Base-by-base conservation (phyloP, 164 flowering plant genomes). In the Nelumbo lutea region DNA sequence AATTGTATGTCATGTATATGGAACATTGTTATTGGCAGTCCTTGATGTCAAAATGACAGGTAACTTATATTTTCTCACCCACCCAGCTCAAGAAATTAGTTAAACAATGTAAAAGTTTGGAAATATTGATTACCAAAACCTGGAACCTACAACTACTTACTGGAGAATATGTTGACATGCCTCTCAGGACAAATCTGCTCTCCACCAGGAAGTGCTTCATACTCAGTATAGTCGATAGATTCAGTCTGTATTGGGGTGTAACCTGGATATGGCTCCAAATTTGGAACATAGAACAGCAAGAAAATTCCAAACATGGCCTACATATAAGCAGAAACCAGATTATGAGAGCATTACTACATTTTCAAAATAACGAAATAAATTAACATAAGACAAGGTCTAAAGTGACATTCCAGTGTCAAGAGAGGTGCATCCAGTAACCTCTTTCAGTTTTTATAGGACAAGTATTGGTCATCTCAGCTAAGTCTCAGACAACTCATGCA, bases 121-220 rank as follows among this genome's bases (percentile, higher is more conserved):
- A 15, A 53, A 1, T 4, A 0, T 56, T 15, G 39, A 57, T 9
- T 15, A 27, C 39, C 6, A 3, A 15, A 27, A 15, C 39, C 2
- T 6, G 47, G 45, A 15, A 57, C 38, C 41, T 56, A 55, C 45
- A 2, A 39, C 27, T 67, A 85, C 97, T 59, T 80, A 96, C 99
- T 85, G 42, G 98, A 89, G 72, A 92, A 65, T 75, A 96, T 68
- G 79, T 82, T 89, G 78, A 42, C 90, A 65, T 82, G 91, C 78
- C 91, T 84, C 83, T 96, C 99, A 42, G 99, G 99, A 80, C 97
- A 92, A 65, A 96, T 82, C 51, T 85, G 82, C 80, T 92, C 99
- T 64, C 78, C 93, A 45, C 82, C 98, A 75, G 96, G 84, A 70
- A 96, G 93, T 80, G 81, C 86, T 83, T 90, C 91, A 80, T 96